Base-by-base conservation (phyloP, 2,329 filamentous ascomycete genomes). In the Sphaerulina musiva region DNA sequence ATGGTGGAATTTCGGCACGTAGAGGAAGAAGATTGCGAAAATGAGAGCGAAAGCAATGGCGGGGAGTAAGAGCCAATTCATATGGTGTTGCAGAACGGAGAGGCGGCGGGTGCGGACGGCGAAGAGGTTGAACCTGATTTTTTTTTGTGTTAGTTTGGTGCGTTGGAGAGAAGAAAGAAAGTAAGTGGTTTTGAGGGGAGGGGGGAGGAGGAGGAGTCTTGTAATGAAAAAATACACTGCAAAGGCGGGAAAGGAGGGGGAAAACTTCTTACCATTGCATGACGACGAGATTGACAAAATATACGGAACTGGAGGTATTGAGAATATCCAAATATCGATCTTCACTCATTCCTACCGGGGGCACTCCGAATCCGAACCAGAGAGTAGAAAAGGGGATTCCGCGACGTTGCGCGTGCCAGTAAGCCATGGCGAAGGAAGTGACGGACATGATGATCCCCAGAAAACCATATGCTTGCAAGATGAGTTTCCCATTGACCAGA, bases 251-350 rank as follows among this genome's bases (percentile, higher is more conserved):
- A 17, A 17, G 14, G 14, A 17, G 14, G 14, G 14, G 14, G 14
- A 17, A 17, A 17, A 17, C 14, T 17, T 17, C 53, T 48, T 29
- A 53, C 56, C 56, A 58, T 68, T 74, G 80, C 85, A 91, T 89
- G 46, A 91, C 83, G 2, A 92, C 87, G 20, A 92, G 73, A 55
- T 84, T 91, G 61, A 90, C 80, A 63, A 91, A 91, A 70, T 91
- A 91, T 56, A 92, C 84, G 12, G 83, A 86, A 38, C 80, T 85
- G 0, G 85, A 85, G 56, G 80, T 76, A 58, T 84, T 85, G 23
- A 86, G 72, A 58, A 80, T 76, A 29, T 73, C 68, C 0, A 71
- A 72, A 63, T 83, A 80, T 53, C 77, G 78, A 44, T 80, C 80
- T 11, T 52, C 74, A 4, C 77, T 63, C 36, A 73, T 67, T 50